phyloP scores from a whole-genome alignment of 129 eudicot genomes.

The Tagetes erecta region DNA sequence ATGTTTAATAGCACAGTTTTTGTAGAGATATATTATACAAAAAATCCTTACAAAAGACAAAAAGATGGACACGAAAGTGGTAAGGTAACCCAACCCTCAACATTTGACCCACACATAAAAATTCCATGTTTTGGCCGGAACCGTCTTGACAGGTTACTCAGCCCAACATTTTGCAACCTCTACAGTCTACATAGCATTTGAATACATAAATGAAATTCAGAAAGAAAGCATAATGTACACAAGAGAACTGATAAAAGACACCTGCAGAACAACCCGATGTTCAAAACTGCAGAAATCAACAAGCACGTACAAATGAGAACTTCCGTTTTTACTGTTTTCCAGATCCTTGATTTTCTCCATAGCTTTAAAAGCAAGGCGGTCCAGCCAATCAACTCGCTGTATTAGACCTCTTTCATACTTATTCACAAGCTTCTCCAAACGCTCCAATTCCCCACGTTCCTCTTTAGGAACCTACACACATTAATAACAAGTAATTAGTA shows the following conservation, averaged over 20 bases:
- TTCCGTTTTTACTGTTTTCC: slow-evolving; percentile 72
- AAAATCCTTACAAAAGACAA: not conserved
- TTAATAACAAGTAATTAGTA: not conserved
- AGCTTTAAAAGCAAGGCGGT: slow-evolving; percentile 80
- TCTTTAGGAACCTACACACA: slow-evolving; percentile 82
- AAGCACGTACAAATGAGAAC: slow-evolving; percentile 73
- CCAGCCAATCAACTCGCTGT: slow-evolving; percentile 97
- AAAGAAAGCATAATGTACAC: not conserved
- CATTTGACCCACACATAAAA: not conserved
- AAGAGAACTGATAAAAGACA: slow-evolving; percentile 19
- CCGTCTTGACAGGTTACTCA: not conserved
- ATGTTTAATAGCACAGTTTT: not conserved
- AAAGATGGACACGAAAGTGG: not conserved
- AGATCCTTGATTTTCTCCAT: slow-evolving; percentile 89
- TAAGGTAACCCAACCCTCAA: not conserved
- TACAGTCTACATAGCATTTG: not conserved
- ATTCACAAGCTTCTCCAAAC: slow-evolving; percentile 89
- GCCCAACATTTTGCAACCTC: not conserved
- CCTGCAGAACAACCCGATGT: slow-evolving; percentile 98
- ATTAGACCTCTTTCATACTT: slow-evolving; percentile 96
- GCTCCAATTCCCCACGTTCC: slow-evolving; percentile 92
- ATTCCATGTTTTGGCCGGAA: not conserved
- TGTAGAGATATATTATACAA: not conserved
- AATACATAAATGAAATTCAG: not conserved
- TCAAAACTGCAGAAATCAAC: slow-evolving; percentile 96